These are phyloP conservation scores for Curvularia sp. DNA, from an alignment of 2,329 filamentous ascomycete genomes.

Conservation along the genomic window DNA sequence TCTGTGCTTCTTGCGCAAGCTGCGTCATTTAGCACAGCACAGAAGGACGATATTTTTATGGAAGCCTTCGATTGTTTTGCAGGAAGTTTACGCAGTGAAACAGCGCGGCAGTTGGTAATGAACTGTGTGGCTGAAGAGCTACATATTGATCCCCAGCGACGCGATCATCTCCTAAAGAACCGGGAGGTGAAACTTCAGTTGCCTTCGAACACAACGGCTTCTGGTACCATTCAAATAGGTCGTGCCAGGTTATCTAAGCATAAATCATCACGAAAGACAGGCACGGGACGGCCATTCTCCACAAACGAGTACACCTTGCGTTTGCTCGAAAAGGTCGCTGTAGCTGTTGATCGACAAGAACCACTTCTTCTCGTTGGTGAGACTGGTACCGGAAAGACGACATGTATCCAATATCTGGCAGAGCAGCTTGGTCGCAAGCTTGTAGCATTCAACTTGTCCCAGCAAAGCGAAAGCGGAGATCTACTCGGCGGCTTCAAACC, in stretches of 20 bases:
- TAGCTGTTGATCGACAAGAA: conserved; percentile 82
- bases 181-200: conserved; percentile 70
- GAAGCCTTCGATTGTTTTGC: conserved; percentile 94
- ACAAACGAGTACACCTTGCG: conserved; percentile 85
- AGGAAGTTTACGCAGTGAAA: conserved; percentile 74
- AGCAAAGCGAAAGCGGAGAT: conserved; percentile 97
- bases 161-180: conserved; percentile 76
- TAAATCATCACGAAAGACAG: conserved; percentile 50
- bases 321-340: conserved; percentile 85
- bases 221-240: conserved; percentile 47
- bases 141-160: conserved; percentile 81
- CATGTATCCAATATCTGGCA: conserved; percentile 90
- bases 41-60: conserved; percentile 87
- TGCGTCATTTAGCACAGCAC: conserved; percentile 70
- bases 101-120: conserved; percentile 67
- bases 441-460: conserved; percentile 92
- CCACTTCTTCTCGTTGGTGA: conserved; percentile 95
- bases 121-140: conserved; percentile 82
- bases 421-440: conserved; percentile 84
- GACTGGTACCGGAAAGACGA: conserved; percentile 98
- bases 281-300: conserved; percentile 71
- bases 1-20: conserved; percentile 68
- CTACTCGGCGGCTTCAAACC: conserved; percentile 96
- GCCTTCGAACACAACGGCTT: conserved; percentile 37
- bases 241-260: conserved; percentile 57